Conservation (phyloP, 352 stramenopile species). For the Phytophthora pistaciae region DNA sequence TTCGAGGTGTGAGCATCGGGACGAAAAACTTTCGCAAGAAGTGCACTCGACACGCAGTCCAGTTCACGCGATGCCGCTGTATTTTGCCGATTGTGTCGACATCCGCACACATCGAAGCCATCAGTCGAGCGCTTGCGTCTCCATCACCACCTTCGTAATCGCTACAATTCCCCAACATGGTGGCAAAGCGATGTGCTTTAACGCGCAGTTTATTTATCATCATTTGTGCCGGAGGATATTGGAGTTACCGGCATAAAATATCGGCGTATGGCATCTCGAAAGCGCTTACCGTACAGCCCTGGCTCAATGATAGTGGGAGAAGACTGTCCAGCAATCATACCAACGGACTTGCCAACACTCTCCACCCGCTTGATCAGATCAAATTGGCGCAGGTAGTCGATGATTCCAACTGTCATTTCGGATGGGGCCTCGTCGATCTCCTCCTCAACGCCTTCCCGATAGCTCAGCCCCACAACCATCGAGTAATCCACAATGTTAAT, state of each 20-base stretch:
- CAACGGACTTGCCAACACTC: slow-evolving; percentile 97
- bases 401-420: slow-evolving; percentile 97
- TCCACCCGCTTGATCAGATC: slow-evolving; percentile 99
- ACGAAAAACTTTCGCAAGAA: slow-evolving; percentile 63
- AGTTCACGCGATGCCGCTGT: slow-evolving; percentile 72
- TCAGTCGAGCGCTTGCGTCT: slow-evolving; percentile 49
- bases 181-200: background rate
- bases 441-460: slow-evolving; percentile 40
- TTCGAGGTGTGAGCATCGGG: slow-evolving; percentile 66
- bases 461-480: slow-evolving; percentile 95
- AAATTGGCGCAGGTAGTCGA: slow-evolving; percentile 99
- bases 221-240: slow-evolving; percentile 62
- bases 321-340: slow-evolving; percentile 98
- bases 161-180: background rate
- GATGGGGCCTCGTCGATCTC: slow-evolving; percentile 43
- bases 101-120: slow-evolving; percentile 60
- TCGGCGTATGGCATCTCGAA: slow-evolving; percentile 94
- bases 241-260: slow-evolving; percentile 98
- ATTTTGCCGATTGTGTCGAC: slow-evolving; percentile 65
- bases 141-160: slow-evolving; percentile 19
- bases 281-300: slow-evolving; percentile 96
- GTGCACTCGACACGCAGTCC: slow-evolving; percentile 55
- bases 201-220: slow-evolving; percentile 39
- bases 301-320: slow-evolving; percentile 99
- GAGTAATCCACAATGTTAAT: slow-evolving; percentile 99